These are phyloP conservation scores for Tulasnella sp. DNA, from an alignment of 768 basidiomycete genomes.

Conservation along the genomic window DNA sequence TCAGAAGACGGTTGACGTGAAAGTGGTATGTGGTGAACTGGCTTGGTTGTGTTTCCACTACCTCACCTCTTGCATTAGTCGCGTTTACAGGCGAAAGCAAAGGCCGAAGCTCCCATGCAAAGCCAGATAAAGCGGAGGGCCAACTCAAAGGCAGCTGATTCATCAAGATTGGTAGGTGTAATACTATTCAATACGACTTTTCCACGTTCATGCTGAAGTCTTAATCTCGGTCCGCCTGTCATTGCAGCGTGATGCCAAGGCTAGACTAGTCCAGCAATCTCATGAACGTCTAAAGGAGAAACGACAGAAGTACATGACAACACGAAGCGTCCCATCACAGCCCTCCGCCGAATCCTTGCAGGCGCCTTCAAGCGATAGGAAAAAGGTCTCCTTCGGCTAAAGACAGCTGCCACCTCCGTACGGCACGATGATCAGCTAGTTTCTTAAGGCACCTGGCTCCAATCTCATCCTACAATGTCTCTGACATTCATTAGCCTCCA, in stretches of 20 bases:
- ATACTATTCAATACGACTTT: neutral
- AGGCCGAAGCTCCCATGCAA: neutral
- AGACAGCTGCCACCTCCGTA: no score
- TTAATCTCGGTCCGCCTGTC: no score
- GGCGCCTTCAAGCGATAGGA: neutral
- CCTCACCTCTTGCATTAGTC: neutral
- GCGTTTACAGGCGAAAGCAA: neutral
- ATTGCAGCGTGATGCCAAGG: slow-evolving; percentile 7
- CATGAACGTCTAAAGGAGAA: slow-evolving; percentile 3
- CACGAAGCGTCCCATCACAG: neutral
- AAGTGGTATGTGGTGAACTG: neutral
- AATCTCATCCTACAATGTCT: no score
- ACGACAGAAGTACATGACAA: neutral
- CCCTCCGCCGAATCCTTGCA: neutral
- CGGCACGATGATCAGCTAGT: no score
- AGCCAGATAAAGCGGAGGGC: slow-evolving; percentile 2
- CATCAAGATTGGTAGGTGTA: slow-evolving; percentile 4
- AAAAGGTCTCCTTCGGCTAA: slow-evolving; percentile 6
- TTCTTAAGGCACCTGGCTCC: no score
- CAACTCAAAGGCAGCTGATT: neutral
- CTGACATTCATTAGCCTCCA: no score
- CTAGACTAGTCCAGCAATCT: neutral
- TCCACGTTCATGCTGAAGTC: no score
- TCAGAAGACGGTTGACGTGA: neutral
- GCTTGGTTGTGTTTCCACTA: neutral